Conservation (phyloP, 2,329 filamentous ascomycete genomes). For the Neopestalotiopsis rosae region DNA sequence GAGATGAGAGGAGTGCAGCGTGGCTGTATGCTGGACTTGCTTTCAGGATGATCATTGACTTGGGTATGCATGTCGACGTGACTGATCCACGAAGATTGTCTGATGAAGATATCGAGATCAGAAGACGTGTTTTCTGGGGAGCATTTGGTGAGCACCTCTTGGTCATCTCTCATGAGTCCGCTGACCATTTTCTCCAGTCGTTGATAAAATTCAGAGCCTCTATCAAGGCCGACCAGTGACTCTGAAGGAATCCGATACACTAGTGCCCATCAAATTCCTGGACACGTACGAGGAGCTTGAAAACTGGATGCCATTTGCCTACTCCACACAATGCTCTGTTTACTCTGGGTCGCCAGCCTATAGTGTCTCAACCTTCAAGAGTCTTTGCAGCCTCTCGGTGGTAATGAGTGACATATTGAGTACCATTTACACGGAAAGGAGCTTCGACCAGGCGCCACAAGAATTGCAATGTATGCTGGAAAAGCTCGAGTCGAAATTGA, state of each 20-base stretch:
- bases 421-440: slow-evolving; percentile 50
- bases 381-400: slow-evolving; percentile 49
- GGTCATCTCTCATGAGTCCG: too few relatives aligned
- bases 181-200: slow-evolving; percentile 20
- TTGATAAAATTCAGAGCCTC: slow-evolving; percentile 59
- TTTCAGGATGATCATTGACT: slow-evolving; percentile 59
- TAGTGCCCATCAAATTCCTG: slow-evolving; percentile 52
- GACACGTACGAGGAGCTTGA: slow-evolving; percentile 60
- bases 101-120: slow-evolving; percentile 51
- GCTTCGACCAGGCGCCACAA: slow-evolving; percentile 38
- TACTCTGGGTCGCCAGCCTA: slow-evolving; percentile 45
- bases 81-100: slow-evolving; percentile 40
- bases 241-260: slow-evolving; percentile 50
- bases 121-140: slow-evolving; percentile 50
- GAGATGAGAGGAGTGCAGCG: slow-evolving; percentile 55
- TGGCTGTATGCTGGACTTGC: slow-evolving; percentile 65
- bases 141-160: slow-evolving; percentile 37
- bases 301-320: slow-evolving; percentile 52
- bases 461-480: slow-evolving; percentile 41
- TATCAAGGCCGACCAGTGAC: slow-evolving; percentile 59
- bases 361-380: slow-evolving; percentile 47
- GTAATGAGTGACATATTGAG: slow-evolving; percentile 52
- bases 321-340: slow-evolving; percentile 31
- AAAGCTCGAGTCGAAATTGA: not conserved
- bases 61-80: slow-evolving; percentile 42